These are phyloP conservation scores for Lichtheimia ramosa DNA, from an alignment of 371 early-diverging fungal genomes.

Conservation along the genomic window DNA sequence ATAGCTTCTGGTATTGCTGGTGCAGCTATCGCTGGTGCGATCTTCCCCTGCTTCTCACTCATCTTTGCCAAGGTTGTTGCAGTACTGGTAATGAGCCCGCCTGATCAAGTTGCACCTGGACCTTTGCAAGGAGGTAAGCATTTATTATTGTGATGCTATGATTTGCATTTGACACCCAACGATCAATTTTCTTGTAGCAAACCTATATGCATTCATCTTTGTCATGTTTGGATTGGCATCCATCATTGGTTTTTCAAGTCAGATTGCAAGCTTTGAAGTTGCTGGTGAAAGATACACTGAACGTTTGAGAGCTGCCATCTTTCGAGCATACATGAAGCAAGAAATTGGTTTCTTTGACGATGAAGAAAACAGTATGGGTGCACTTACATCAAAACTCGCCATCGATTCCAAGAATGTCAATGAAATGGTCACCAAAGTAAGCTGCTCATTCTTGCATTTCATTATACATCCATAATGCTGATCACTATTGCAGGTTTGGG, in stretches of 20 bases:
- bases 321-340: conserved; percentile 65
- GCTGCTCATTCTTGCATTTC: background rate
- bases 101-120: conserved; percentile 20
- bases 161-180: too few relatives aligned
- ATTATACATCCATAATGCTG: conserved; percentile 74
- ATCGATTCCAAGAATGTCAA: conserved; percentile 74
- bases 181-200: conserved; percentile 21
- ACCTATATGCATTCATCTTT: conserved; percentile 76
- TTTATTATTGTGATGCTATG: too few relatives aligned
- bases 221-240: conserved; percentile 50
- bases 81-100: conserved; percentile 15
- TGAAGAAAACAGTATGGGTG: conserved; percentile 75
- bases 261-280: conserved; percentile 33
- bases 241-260: conserved; percentile 38
- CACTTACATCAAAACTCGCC: conserved; percentile 74
- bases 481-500: conserved; percentile 50
- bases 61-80: conserved; percentile 30
- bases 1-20: conserved; percentile 39
- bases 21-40: conserved; percentile 52
- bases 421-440: conserved; percentile 60
- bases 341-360: conserved; percentile 86
- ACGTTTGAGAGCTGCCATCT: conserved; percentile 52
- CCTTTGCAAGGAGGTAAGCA: conserved; percentile 49
- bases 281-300: conserved; percentile 56
- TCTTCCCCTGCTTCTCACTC: conserved; percentile 35